A percentile compares a stretch with the other conserved stretches of the same genome.
These are phyloP conservation scores for Ustilago nuda DNA, from an alignment of 1,284 basidiomycete species.

Conservation along the genomic window DNA sequence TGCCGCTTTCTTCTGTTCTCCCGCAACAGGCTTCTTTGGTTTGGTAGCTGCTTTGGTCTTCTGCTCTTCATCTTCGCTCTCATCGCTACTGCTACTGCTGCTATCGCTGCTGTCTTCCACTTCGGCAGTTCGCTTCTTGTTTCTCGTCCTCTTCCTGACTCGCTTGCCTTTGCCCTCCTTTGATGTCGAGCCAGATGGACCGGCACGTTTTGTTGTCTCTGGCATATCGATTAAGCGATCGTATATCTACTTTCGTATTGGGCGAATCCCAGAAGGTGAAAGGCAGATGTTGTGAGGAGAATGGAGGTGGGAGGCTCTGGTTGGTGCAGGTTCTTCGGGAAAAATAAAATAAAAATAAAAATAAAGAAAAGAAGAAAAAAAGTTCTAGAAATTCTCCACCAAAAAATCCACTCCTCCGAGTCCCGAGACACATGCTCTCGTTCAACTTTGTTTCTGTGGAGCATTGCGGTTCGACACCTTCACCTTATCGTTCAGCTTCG, in stretches of 20 bases:
- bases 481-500: background rate
- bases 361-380: background rate
- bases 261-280: too few species aligned
- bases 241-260: background rate
- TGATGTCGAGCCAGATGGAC: slow-evolving; percentile 21
- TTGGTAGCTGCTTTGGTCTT: slow-evolving; percentile 9
- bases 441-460: slow-evolving; percentile 1
- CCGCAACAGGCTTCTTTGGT: background rate
- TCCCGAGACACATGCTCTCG: slow-evolving; percentile 15
- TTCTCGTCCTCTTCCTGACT: slow-evolving; percentile 32
- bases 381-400: slow-evolving; percentile 23
- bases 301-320: background rate
- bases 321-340: background rate
- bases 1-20: background rate
- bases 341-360: background rate
- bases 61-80: slow-evolving; percentile 31
- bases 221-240: slow-evolving; percentile 5
- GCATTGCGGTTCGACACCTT: slow-evolving; percentile 4
- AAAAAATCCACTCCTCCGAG: slow-evolving; percentile 28
- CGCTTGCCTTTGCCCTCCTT: slow-evolving; percentile 38
- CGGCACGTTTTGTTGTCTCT: slow-evolving; percentile 10
- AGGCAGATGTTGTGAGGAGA: background rate
- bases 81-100: slow-evolving; percentile 28
- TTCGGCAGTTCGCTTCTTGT: slow-evolving; percentile 43
- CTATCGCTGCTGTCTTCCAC: slow-evolving; percentile 30